Evolutionary conservation across 768 basidiomycete species (phyloP).

Genomic region (Mycena albidolilacea): DNA sequence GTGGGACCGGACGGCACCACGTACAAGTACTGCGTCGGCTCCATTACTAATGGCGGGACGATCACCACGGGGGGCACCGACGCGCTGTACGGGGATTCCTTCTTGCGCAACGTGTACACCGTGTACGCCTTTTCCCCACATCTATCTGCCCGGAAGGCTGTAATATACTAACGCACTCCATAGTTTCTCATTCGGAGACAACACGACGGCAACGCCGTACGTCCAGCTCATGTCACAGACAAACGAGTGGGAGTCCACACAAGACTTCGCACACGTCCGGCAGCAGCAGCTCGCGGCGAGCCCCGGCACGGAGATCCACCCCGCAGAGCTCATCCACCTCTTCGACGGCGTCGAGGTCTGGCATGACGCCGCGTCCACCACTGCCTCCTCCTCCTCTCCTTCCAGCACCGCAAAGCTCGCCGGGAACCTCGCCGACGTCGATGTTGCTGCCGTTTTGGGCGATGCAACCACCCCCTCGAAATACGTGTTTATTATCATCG

Average conservation of each 20-base stretch:
- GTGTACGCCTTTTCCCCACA: conserved; percentile 14
- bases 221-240: conserved; percentile 27
- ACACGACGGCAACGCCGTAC: conserved; percentile 12
- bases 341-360: conserved; percentile 18
- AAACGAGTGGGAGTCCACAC: background rate
- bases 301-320: conserved; percentile 2
- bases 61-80: background rate
- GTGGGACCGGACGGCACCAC: conserved; percentile 17
- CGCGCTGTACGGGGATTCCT: conserved; percentile 22
- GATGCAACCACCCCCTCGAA: background rate
- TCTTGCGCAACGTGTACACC: conserved; percentile 34
- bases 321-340: conserved; percentile 18
- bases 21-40: conserved; percentile 24
- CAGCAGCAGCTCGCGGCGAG: background rate
- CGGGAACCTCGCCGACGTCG: background rate
- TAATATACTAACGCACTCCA: background rate
- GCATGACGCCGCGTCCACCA: no score
- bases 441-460: background rate
- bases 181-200: conserved; percentile 28
- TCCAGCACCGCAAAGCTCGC: background rate
- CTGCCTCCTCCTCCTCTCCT: background rate
- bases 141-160: background rate
- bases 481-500: conserved; percentile 6
- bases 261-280: conserved; percentile 22
- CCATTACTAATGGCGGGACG: conserved; percentile 24